Evolutionary conservation across 148 eudicot species (phyloP), one percentile per base, ranked within the genome.

Genomic region (Rhododendron simsii): DNA sequence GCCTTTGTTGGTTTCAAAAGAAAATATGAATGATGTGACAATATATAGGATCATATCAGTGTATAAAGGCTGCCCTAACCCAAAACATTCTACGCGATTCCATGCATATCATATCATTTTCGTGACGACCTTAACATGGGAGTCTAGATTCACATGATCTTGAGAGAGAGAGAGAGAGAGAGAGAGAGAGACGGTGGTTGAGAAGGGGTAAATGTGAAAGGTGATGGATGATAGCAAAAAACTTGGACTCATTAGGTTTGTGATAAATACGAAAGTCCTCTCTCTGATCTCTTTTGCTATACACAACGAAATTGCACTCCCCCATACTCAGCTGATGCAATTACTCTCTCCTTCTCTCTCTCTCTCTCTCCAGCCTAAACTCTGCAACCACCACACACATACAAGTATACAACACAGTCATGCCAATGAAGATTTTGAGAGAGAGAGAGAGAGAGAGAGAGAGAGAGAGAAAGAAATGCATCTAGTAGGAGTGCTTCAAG

Each of bases 161-260:
- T 41, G 45, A 79, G 35, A 79, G 53, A 37, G 69, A 59, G 84
- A 82, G 71, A 53, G 85, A 83, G 74, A 79, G 33, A 79, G 53
- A 37, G 67, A 57, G 85, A 83, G 74, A 79, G 33, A 35, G 85
- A 69, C 37, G 80, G 63, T 74, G 5, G 86, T 75, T 75, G 86
- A 55, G 71, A 76, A 37, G 26, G 47, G 71, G 13, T 84, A 84
- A 84, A 73, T 74, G 86, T 73, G 86, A 76, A 84, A 51, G 80
- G 26, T 77, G 86, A 85, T 57, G 82, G 50, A 59, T 77, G 75
- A 85, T 85, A 35, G 71, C 50, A 53, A 76, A 84, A 47, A 76
- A 30, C 4, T 14, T 50, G 74, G 81, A 39, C 79, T 85, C 55
- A 39, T 55, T 85, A 39, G 86, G 71, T 41, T 39, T 59, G 84